phyloP scores from a whole-genome alignment of 257 asterid species.

The Galeopsis tetrahit region DNA sequence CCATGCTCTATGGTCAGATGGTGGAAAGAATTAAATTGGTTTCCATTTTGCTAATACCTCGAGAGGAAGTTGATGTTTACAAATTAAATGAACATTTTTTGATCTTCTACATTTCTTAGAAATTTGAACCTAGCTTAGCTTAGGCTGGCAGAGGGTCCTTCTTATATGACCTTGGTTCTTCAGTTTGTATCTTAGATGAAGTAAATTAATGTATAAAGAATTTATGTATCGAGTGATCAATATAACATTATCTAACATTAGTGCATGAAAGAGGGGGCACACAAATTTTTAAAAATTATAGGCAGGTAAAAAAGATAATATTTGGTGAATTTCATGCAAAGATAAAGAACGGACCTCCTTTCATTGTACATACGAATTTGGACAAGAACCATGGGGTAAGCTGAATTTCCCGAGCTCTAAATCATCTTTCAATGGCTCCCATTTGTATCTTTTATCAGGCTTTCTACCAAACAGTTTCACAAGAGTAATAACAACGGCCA shows the following conservation, averaged over 20 bases:
- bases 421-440: conserved; percentile 86
- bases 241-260: conserved; percentile 11
- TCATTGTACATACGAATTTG: conserved; percentile 98
- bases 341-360: conserved; percentile 56
- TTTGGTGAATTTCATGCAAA: conserved; percentile 11
- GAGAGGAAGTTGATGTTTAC: conserved; percentile 12
- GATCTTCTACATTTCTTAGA: conserved; percentile 15
- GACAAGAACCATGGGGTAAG: conserved; percentile 84
- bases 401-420: conserved; percentile 78
- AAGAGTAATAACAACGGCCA: conserved; percentile 71
- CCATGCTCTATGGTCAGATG: background rate
- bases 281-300: too few relatives aligned
- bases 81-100: background rate
- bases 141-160: conserved; percentile 28
- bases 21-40: conserved; percentile 6
- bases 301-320: too few relatives aligned
- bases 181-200: conserved; percentile 6
- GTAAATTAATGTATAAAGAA: background rate
- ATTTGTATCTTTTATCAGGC: conserved; percentile 79
- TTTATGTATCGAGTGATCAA: conserved; percentile 12
- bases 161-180: background rate
- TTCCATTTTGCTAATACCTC: background rate
- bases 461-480: conserved; percentile 67
- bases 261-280: background rate
- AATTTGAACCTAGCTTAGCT: conserved; percentile 19